Base-by-base conservation (phyloP, 78 protist species). In the Pigoraptor vietnamica region DNA sequence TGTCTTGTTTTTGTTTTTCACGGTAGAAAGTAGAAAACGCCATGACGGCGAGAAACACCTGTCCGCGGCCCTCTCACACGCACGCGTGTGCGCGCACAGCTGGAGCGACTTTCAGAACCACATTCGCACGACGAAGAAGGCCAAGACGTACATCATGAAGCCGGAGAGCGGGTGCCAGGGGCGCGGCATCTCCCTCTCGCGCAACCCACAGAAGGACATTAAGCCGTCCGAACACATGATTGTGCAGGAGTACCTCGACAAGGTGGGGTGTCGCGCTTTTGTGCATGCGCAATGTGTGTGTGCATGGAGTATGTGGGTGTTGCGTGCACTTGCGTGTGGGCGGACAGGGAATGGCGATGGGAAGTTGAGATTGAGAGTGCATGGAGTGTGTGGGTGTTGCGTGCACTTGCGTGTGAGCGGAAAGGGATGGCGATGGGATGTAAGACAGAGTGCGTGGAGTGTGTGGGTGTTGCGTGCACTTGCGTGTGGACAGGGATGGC, bases 151-250 rank as follows among this genome's bases (percentile, higher is more conserved):
- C 88, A 94, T 94, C 90, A 23, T 10, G 55, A 94, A 94, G 39
- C 96, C 96, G 0, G 90, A 37, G 14, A 90, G 39, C 24, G 29
- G 89, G 25, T 33, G 90, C 37, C 96, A 92, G 56, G 96, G 96
- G 2, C 35, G 23, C 19, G 96, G 96, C 83, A 94, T 94, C 81
- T 23, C 37, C 1, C 86, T 94, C n/a, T 81, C 91, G n/a, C 89
- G 81, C 24, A 40, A 56, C 55, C 24, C 84, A 0, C 89, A 92
- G 40, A 82, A 40, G 39, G 67, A 48, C 67, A 91, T 90, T 40
- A 36, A 33, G n/a, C n/a, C 38, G 32, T 34, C 39, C 2, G 94
- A 89, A 1, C 87, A 37, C 83, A 1, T 39, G 89, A 87, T 93
- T 6, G 96, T 91, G 37, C 95, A 93, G 82, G 67, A 40, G 19